These are phyloP conservation scores for Picea abies DNA, from an alignment of 83 land plant genomes.

Conservation along the genomic window DNA sequence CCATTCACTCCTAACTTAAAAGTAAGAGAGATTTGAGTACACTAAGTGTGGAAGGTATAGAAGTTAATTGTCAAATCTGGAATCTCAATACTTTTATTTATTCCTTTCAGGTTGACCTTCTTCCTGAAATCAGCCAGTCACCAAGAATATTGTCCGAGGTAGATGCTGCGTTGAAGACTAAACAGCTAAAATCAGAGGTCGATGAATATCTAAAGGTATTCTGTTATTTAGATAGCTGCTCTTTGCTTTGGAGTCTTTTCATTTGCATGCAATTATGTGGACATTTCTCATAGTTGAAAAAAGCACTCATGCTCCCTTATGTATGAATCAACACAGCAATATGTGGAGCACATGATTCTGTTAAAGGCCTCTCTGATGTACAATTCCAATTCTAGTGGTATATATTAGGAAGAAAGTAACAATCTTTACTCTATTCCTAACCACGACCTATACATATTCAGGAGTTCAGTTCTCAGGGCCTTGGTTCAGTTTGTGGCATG, in stretches of 20 bases:
- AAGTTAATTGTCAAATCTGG: neutral
- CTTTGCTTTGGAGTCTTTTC: neutral
- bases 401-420: neutral
- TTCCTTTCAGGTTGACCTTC: conserved; percentile 81
- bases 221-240: neutral
- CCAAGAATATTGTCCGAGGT: conserved; percentile 95
- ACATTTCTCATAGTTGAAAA: neutral
- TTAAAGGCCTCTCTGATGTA: neutral
- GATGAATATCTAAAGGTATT: conserved; percentile 95
- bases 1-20: conserved; percentile 98
- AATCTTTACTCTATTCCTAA: neutral
- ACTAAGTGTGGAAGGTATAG: conserved; percentile 4
- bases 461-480: too few relatives aligned
- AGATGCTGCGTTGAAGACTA: conserved; percentile 83
- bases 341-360: too few relatives aligned
- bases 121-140: conserved; percentile 84
- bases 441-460: too few relatives aligned
- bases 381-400: neutral
- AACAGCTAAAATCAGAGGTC: conserved; percentile 83
- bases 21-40: conserved; percentile 36
- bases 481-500: too few relatives aligned
- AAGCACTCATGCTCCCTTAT: neutral
- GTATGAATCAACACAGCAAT: neutral
- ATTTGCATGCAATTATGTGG: neutral
- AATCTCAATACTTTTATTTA: neutral